Evolutionary conservation across 345 rosid species (phyloP).

Genomic region (Populus alba): DNA sequence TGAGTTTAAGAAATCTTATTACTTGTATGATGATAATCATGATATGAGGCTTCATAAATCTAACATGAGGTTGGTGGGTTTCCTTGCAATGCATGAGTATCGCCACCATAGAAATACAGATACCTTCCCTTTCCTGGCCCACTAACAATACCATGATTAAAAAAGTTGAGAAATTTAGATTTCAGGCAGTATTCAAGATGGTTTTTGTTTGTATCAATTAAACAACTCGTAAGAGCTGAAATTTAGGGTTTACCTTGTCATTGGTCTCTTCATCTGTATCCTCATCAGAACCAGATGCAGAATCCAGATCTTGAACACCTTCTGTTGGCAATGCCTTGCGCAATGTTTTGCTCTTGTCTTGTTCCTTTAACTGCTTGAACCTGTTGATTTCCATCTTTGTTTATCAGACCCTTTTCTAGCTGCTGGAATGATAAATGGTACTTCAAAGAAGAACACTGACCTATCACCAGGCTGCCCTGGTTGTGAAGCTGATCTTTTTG

Average conservation of each 20-base stretch:
- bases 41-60: neutral
- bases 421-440: conserved; percentile 3
- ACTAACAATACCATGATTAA: neutral
- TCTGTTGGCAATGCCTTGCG: conserved; percentile 57
- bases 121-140: neutral
- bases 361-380: conserved; percentile 70
- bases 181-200: neutral
- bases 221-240: neutral
- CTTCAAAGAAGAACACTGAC: conserved; percentile 31
- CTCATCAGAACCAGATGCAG: conserved; percentile 60
- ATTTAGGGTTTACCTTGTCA: conserved; percentile 42
- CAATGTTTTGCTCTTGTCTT: conserved; percentile 54
- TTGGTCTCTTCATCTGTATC: conserved; percentile 50
- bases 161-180: neutral
- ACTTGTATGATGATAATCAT: neutral
- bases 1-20: neutral
- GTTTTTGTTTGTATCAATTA: neutral
- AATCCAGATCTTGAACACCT: conserved; percentile 38
- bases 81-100: conserved; percentile 1
- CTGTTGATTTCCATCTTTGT: conserved; percentile 40
- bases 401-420: conserved; percentile 13
- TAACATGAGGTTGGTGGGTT: neutral
- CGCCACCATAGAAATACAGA: neutral
- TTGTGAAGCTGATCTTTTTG: conserved; percentile 79
- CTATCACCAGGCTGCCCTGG: conserved; percentile 66